phyloP scores from a whole-genome alignment of 2,329 filamentous ascomycete genomes.

The Ilyonectria destructans region DNA sequence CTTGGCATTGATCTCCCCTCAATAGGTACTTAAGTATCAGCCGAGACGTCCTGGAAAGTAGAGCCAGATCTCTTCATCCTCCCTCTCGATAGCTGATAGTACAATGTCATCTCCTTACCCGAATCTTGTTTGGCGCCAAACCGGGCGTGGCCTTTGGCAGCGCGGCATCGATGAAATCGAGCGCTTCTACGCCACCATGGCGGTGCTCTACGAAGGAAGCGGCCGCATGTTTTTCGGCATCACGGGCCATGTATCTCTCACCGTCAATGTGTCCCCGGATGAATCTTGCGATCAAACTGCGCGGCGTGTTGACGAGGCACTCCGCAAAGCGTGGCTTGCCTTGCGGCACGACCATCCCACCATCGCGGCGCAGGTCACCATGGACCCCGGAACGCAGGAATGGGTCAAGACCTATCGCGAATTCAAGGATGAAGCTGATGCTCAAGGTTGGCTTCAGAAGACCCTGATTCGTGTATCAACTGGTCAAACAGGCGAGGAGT shows the following conservation, averaged over 20 bases:
- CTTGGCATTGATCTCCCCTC: too few species aligned
- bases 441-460: not conserved
- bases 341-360: slow-evolving; percentile 3
- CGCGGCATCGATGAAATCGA: slow-evolving; percentile 16
- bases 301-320: not conserved
- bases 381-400: not conserved
- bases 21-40: too few species aligned
- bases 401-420: slow-evolving; percentile 6
- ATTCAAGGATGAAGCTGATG: not conserved
- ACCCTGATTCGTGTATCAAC: not conserved
- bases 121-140: not conserved
- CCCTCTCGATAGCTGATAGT: too few species aligned
- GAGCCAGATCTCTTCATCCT: too few species aligned
- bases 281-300: not conserved
- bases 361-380: not conserved
- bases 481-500: slow-evolving; percentile 6
- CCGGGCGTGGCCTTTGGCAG: slow-evolving; percentile 5
- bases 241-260: slow-evolving; percentile 6
- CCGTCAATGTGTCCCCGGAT: not conserved
- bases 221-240: slow-evolving; percentile 21
- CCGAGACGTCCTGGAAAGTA: too few species aligned
- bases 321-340: slow-evolving; percentile 3
- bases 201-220: slow-evolving; percentile 4
- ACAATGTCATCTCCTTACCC: not conserved
- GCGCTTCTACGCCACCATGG: slow-evolving; percentile 2